Base-by-base conservation (phyloP, 1,139 yeast species). In the Eremothecium cymbalariae region DNA sequence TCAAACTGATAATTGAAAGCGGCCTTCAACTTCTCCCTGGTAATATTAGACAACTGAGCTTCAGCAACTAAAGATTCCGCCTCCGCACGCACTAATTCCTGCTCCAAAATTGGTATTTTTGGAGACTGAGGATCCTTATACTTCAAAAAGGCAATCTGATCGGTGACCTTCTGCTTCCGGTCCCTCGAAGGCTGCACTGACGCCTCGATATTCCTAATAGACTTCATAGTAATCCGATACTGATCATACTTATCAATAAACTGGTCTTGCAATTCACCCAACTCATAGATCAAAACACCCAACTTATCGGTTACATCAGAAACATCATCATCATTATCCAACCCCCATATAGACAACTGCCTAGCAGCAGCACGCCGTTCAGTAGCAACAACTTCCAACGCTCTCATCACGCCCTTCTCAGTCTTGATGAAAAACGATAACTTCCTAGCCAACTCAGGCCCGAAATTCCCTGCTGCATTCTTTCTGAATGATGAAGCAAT, bases 51-150 rank as follows among this genome's bases (percentile, higher is more conserved):
- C 58, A 83, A 71, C 65, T 83, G 94, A 33, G 94, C 93, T 65
- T 82, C 94, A 36, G 94, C 94, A 54, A 83, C 94, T 51, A 82
- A 70, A 36, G 88, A 78, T 63, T 83, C 94, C 39, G 94, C 94
- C 64, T 83, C 94, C 31, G 93, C 93, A 65, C 94, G 74, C 40
- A 83, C 94, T 58, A 82, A 69, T 61, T 82, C 93, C 64, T 83
- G 94, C 64, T 83, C 94, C 59, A 81, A 71, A 42, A 81, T 83
- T 45, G 75, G 74, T 48, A 83, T 76, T 64, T 81, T 81, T 55
- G 90, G 82, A 28, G 86, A 77, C 60, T 77, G 82, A 36, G 93
- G 90, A 60, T 79, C 90, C 65, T 80, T 80, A 67, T 80, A 81
- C 63, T 81, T 80, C 60, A 81, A 67, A 63, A 76, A 74, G 45